Conservation (phyloP, 495 filamentous ascomycete genomes). For the Lichenothelia convexa region DNA sequence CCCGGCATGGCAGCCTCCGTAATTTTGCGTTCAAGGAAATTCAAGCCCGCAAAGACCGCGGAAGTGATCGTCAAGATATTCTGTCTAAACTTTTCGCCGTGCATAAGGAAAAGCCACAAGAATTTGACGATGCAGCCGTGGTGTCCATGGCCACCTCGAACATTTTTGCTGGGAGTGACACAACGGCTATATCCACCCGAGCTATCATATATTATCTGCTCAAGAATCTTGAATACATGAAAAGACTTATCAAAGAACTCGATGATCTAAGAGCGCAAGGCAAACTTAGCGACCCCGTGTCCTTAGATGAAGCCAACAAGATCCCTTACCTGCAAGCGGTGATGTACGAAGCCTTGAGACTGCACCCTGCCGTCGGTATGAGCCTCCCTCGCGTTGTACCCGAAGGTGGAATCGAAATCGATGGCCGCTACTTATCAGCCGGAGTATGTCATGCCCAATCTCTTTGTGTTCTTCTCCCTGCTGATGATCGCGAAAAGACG, state of each 20-base stretch:
- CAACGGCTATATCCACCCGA: slow-evolving; percentile 16
- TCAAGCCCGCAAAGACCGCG: slow-evolving; percentile 10
- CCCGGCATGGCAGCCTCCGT: slow-evolving; percentile 17
- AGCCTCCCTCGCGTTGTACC: slow-evolving; percentile 13
- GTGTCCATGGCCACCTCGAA: slow-evolving; percentile 15
- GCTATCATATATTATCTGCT: slow-evolving; percentile 19
- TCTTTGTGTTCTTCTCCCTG: slow-evolving; percentile 1
- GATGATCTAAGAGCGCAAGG: slow-evolving; percentile 4
- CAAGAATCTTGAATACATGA: slow-evolving; percentile 12
- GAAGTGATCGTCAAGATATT: slow-evolving; percentile 14
- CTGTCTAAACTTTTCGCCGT: slow-evolving; percentile 12
- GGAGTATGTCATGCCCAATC: too few relatives aligned
- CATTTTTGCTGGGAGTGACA: slow-evolving; percentile 17
- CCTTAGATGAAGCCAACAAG: slow-evolving; percentile 10
- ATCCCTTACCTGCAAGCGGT: slow-evolving; percentile 21
- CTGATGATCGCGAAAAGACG: too few relatives aligned
- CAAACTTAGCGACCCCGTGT: slow-evolving; percentile 9
- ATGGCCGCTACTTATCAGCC: slow-evolving; percentile 11
- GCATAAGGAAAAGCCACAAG: slow-evolving; percentile 13
- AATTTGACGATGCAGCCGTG: slow-evolving; percentile 12
- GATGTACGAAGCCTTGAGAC: slow-evolving; percentile 16
- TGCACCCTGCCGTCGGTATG: slow-evolving; percentile 19
- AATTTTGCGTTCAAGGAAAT: slow-evolving; percentile 15
- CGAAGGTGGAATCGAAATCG: slow-evolving; percentile 10
- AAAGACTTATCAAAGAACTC: slow-evolving; percentile 14